Evolutionary conservation across 768 basidiomycete species (phyloP).

Genomic region (Russula olivacea): DNA sequence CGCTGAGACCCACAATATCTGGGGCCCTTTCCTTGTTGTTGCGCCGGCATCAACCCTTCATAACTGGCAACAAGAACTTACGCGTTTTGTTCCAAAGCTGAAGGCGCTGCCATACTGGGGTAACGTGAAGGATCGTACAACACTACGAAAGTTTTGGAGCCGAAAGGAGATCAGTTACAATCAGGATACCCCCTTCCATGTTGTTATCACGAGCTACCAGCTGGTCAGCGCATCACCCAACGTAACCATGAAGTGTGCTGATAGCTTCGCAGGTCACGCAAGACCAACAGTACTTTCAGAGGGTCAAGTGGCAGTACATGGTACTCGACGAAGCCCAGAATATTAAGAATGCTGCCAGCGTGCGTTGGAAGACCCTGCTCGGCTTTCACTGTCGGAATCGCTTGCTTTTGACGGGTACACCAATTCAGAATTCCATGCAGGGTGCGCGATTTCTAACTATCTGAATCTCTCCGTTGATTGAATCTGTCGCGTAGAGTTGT

Average conservation of each 20-base stretch:
- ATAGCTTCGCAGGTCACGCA: slow-evolving; percentile 63
- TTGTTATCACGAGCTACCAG: slow-evolving; percentile 96
- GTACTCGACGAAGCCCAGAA: slow-evolving; percentile 99
- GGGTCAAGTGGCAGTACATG: slow-evolving; percentile 99
- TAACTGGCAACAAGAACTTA: slow-evolving; percentile 99
- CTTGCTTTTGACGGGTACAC: slow-evolving; percentile 91
- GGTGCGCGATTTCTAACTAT: slow-evolving; percentile 42
- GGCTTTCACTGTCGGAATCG: slow-evolving; percentile 96
- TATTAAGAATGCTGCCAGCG: slow-evolving; percentile 95
- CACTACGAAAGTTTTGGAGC: slow-evolving; percentile 95
- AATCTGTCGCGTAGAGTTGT: slow-evolving; percentile 58
- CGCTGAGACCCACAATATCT: slow-evolving; percentile 95
- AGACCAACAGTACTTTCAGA: slow-evolving; percentile 97
- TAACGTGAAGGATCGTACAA: slow-evolving; percentile 90
- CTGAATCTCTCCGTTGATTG: neutral
- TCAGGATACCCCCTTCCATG: slow-evolving; percentile 92
- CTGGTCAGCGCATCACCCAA: slow-evolving; percentile 46
- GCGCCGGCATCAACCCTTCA: slow-evolving; percentile 96
- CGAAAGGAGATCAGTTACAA: slow-evolving; percentile 95
- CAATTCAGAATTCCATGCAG: slow-evolving; percentile 99
- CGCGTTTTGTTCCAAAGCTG: slow-evolving; percentile 87
- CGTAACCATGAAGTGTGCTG: neutral
- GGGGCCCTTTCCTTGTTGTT: slow-evolving; percentile 98
- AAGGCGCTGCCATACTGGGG: slow-evolving; percentile 99
- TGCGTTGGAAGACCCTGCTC: slow-evolving; percentile 94